Evolutionary conservation across 805 yeast genomes (phyloP).

Genomic region (Candida silvicultrix): DNA sequence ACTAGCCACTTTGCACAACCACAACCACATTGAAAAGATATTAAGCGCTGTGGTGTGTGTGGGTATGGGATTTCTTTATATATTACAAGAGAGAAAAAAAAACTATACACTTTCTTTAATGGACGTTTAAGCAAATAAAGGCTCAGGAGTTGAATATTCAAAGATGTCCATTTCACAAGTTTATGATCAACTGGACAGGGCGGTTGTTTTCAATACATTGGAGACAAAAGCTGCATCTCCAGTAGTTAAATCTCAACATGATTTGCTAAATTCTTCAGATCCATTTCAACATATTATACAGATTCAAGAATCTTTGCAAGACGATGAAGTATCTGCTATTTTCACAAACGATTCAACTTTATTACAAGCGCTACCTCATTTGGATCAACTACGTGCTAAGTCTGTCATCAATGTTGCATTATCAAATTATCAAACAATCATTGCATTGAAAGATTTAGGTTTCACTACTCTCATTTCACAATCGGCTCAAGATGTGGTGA

Average conservation of each 20-base stretch:
- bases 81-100: no score
- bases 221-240: neutral
- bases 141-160: neutral
- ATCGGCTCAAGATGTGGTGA: conserved; percentile 43
- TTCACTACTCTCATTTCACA: conserved; percentile 65
- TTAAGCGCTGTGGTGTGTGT: neutral
- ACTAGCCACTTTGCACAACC: conserved; percentile 1
- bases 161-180: neutral
- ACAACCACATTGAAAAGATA: neutral
- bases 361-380: conserved; percentile 53
- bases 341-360: conserved; percentile 47
- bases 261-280: neutral
- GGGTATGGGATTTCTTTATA: no score
- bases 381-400: conserved; percentile 34
- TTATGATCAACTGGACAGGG: neutral
- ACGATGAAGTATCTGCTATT: conserved; percentile 22
- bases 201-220: conserved; percentile 6
- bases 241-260: neutral
- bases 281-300: neutral
- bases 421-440: conserved; percentile 60
- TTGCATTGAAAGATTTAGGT: conserved; percentile 69
- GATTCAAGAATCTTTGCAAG: neutral
- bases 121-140: no score
- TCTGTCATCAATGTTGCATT: conserved; percentile 60
- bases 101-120: no score